These are phyloP conservation scores for Gracilaria gracilis DNA, from an alignment of 23 red algal genomes.

Conservation along the genomic window DNA sequence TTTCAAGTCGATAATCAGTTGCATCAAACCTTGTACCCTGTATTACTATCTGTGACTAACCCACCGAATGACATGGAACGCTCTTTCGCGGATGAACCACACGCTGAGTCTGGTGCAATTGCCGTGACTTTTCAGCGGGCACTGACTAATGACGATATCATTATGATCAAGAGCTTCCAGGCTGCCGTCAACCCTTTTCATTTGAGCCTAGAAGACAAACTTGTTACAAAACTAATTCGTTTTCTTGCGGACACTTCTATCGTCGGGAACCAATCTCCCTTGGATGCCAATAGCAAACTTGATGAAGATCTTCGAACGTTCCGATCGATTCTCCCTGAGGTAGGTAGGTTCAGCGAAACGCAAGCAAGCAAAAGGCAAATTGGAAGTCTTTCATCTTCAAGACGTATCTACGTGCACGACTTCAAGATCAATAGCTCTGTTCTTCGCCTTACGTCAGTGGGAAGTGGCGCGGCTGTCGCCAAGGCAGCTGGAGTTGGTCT, in stretches of 20 bases:
- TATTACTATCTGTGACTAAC: slow-evolving; percentile 70
- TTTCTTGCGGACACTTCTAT: slow-evolving; percentile 60
- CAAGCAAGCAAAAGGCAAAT: not conserved
- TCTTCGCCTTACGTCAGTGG: slow-evolving; percentile 60
- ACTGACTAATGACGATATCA: slow-evolving; percentile 62
- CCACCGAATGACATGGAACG: not conserved
- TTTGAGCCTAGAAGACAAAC: slow-evolving; percentile 68
- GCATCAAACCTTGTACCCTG: slow-evolving; percentile 70
- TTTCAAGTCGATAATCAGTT: slow-evolving; percentile 95
- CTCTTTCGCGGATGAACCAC: not conserved
- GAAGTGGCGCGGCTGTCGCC: slow-evolving; percentile 51
- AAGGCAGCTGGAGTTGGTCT: slow-evolving; percentile 60
- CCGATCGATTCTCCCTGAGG: slow-evolving; percentile 1
- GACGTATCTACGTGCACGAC: slow-evolving; percentile 57
- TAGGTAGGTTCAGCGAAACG: not conserved
- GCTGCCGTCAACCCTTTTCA: slow-evolving; percentile 61
- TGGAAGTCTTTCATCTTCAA: slow-evolving; percentile 55
- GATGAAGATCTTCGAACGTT: slow-evolving; percentile 48
- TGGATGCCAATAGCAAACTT: not conserved
- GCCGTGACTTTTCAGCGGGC: slow-evolving; percentile 31
- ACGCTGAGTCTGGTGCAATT: slow-evolving; percentile 25
- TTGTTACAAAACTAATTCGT: slow-evolving; percentile 47
- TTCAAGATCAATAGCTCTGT: slow-evolving; percentile 46
- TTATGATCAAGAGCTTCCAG: slow-evolving; percentile 65
- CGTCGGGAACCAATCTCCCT: not conserved